Percentiles rank a stretch among this genome's conserved stretches.
Evolutionary conservation across 371 early-diverging fungal species (phyloP).

Genomic region (Saksenaea oblongispora): DNA sequence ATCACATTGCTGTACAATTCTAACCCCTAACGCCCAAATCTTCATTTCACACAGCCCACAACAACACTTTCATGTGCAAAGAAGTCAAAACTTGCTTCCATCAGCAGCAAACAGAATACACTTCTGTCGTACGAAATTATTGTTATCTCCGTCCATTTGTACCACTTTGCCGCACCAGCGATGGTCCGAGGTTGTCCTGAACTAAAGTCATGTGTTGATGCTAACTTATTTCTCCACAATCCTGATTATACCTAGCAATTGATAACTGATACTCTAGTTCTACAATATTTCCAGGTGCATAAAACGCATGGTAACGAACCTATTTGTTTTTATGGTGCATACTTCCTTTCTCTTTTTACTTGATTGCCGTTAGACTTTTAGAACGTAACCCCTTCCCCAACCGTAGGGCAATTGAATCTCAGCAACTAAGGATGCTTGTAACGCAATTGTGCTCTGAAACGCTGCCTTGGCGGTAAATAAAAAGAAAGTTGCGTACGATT

Average conservation of each 20-base stretch:
- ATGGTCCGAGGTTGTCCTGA: background rate
- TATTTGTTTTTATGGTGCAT: background rate
- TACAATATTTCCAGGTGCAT: background rate
- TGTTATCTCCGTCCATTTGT: constrained; percentile 2
- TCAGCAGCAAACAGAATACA: background rate
- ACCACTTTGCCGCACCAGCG: background rate
- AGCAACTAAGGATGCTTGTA: background rate
- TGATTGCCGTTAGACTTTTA: background rate
- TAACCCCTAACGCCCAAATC: constrained; percentile 4
- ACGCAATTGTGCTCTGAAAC: background rate
- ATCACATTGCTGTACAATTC: background rate
- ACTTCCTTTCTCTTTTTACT: background rate
- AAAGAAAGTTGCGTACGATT: background rate
- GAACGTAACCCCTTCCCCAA: background rate
- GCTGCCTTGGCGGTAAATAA: background rate
- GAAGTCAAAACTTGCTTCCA: constrained; percentile 5
- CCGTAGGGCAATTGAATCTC: background rate
- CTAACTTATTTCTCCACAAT: background rate
- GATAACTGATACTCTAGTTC: background rate
- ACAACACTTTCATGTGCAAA: constrained; percentile 4
- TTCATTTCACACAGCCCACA: constrained; percentile 3
- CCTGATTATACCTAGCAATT: background rate
- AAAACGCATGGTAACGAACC: background rate
- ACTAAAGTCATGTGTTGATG: background rate
- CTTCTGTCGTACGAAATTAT: background rate